Conservation (phyloP, 768 basidiomycete genomes). For the Suillus placidus region DNA sequence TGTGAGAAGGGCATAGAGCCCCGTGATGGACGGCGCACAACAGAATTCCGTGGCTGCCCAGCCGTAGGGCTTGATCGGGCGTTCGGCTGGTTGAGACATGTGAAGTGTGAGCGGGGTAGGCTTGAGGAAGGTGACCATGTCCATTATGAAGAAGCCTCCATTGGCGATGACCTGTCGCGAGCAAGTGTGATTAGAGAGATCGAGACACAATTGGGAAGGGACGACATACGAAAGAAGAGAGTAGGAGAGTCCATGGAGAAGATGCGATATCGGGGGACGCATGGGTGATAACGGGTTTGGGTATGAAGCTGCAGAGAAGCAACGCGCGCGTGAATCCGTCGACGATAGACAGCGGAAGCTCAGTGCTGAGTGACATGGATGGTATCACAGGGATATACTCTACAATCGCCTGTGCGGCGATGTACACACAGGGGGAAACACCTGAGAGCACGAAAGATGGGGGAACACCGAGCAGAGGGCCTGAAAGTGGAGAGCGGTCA, state of each 20-base stretch:
- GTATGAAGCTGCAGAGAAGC: slow-evolving; percentile 77
- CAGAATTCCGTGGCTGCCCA: slow-evolving; percentile 88
- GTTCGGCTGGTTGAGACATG: slow-evolving; percentile 22
- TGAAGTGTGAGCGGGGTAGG: slow-evolving; percentile 64
- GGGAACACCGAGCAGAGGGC: slow-evolving; percentile 62
- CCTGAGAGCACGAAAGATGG: slow-evolving; percentile 82
- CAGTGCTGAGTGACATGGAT: slow-evolving; percentile 51
- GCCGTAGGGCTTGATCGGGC: slow-evolving; percentile 74
- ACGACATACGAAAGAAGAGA: slow-evolving; percentile 67
- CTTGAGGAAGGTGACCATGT: slow-evolving; percentile 73
- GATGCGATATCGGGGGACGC: slow-evolving; percentile 51
- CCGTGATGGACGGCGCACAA: slow-evolving; percentile 79
- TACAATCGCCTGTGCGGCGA: slow-evolving; percentile 59
- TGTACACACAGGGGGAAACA: slow-evolving; percentile 63
- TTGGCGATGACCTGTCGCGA: slow-evolving; percentile 64
- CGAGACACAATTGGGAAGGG: neutral
- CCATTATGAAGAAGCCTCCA: slow-evolving; percentile 78
- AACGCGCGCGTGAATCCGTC: slow-evolving; percentile 82
- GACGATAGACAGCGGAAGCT: slow-evolving; percentile 71
- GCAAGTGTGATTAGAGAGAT: neutral
- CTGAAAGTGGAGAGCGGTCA: slow-evolving; percentile 36
- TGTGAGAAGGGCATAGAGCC: slow-evolving; percentile 78
- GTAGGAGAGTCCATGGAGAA: slow-evolving; percentile 77
- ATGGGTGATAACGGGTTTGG: slow-evolving; percentile 63
- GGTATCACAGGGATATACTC: slow-evolving; percentile 62